phyloP scores from a whole-genome alignment of 768 basidiomycete genomes.

The Mycena olivaceomarginata region DNA sequence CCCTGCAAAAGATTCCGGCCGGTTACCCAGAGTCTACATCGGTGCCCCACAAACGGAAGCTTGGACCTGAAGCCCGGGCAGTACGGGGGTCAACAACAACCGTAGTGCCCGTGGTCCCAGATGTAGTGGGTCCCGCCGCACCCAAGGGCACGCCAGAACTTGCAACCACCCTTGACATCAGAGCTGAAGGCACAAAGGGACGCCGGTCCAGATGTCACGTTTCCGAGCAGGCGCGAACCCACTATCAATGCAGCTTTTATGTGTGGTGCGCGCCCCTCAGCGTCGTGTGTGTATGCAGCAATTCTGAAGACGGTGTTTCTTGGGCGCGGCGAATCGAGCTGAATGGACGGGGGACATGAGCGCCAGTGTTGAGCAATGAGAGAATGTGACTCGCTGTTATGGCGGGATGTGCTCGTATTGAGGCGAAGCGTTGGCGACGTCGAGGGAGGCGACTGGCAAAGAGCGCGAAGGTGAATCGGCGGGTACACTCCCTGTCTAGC shows the following conservation, averaged over 20 bases:
- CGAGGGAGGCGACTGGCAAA: no score
- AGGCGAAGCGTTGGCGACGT: no score
- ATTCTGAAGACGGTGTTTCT: conserved; percentile 3
- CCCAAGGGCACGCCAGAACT: conserved; percentile 2
- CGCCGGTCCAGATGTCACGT: conserved; percentile 17
- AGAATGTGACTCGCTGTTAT: no score
- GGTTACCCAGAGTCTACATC: conserved; percentile 10
- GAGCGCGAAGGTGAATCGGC: no score
- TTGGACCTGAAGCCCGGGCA: conserved; percentile 10
- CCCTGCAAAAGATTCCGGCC: no score
- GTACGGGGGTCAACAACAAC: not conserved
- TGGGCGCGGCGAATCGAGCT: conserved; percentile 20
- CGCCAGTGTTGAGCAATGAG: no score
- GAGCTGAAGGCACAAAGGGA: conserved; percentile 17
- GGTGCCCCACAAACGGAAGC: not conserved
- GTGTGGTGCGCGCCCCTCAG: conserved; percentile 24
- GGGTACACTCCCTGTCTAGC: no score
- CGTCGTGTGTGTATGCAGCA: conserved; percentile 8
- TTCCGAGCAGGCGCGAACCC: conserved; percentile 25
- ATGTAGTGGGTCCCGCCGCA: not conserved
- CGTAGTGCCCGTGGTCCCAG: not conserved
- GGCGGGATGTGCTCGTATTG: no score
- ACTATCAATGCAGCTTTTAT: conserved; percentile 23
- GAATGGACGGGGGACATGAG: not conserved
- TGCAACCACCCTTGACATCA: conserved; percentile 30